These are phyloP conservation scores for Ceratocystis colombiana DNA, from an alignment of 2,329 filamentous ascomycete species.

Conservation along the genomic window DNA sequence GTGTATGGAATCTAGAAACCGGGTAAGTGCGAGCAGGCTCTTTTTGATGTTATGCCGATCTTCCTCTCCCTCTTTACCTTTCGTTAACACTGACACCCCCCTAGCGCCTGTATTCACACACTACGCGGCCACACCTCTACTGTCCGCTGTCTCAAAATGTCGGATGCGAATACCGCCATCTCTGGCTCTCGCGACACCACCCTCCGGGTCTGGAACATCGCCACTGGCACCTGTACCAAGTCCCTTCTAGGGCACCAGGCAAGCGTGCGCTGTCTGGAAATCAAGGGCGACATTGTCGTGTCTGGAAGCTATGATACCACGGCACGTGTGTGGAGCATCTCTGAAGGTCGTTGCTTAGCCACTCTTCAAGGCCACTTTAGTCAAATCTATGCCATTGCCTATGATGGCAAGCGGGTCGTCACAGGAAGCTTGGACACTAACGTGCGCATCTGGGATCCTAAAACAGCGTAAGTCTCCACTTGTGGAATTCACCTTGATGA, in stretches of 20 bases:
- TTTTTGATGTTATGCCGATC: constrained; percentile 6
- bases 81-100: neutral
- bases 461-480: constrained; percentile 56
- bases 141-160: constrained; percentile 96
- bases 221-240: constrained; percentile 76
- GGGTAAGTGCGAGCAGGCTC: constrained; percentile 49
- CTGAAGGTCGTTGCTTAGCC: constrained; percentile 81
- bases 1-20: constrained; percentile 91
- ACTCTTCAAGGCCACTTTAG: constrained; percentile 92
- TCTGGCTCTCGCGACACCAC: constrained; percentile 94
- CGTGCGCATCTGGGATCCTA: constrained; percentile 91
- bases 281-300: constrained; percentile 94
- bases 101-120: constrained; percentile 64
- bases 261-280: constrained; percentile 88
- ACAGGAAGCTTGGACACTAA: constrained; percentile 95
- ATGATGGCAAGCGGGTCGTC: constrained; percentile 85
- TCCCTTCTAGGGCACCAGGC: constrained; percentile 91
- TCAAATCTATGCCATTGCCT: constrained; percentile 97
- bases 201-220: constrained; percentile 87
- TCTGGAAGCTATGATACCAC: constrained; percentile 97
- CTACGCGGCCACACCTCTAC: constrained; percentile 93
- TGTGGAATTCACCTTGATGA: neutral
- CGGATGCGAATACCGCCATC: constrained; percentile 83
- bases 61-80: neutral
- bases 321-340: constrained; percentile 95